Conservation (phyloP, 768 basidiomycete genomes). For the Glaciozyma martinii region DNA sequence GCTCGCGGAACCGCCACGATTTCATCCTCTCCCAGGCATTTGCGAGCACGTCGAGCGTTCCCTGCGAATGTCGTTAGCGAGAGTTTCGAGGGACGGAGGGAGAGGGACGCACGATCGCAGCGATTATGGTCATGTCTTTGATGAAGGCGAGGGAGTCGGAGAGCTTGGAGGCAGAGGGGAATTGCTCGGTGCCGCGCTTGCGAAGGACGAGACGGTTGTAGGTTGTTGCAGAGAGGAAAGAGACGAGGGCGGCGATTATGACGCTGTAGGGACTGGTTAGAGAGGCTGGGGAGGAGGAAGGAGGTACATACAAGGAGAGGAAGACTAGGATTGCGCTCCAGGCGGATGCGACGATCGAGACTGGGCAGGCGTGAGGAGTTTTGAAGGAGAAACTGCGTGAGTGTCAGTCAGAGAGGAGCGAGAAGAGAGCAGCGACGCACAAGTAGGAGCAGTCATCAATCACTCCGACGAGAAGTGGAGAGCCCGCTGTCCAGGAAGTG, state of each 20-base stretch:
- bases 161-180: not conserved
- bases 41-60: not conserved
- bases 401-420: not conserved
- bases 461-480: not conserved
- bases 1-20: not conserved
- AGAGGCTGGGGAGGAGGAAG: not conserved
- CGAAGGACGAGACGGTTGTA: constrained; percentile 3
- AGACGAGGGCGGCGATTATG: not conserved
- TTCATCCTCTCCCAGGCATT: not conserved
- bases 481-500: not conserved
- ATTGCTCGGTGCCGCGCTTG: not conserved
- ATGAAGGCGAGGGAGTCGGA: not conserved
- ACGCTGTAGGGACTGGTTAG: not conserved
- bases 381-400: not conserved
- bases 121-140: not conserved
- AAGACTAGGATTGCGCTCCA: not conserved
- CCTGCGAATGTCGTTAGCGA: not conserved
- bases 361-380: not conserved
- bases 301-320: not conserved
- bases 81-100: not conserved
- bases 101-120: not conserved
- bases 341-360: not conserved
- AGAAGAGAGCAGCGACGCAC: not conserved
- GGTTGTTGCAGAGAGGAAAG: not conserved
- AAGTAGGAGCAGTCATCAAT: constrained; percentile 3